Percentiles rank a stretch among this genome's conserved stretches.
These are phyloP conservation scores for Magnusiomyces fungicola DNA, from an alignment of 1,139 yeast species.

Conservation along the genomic window DNA sequence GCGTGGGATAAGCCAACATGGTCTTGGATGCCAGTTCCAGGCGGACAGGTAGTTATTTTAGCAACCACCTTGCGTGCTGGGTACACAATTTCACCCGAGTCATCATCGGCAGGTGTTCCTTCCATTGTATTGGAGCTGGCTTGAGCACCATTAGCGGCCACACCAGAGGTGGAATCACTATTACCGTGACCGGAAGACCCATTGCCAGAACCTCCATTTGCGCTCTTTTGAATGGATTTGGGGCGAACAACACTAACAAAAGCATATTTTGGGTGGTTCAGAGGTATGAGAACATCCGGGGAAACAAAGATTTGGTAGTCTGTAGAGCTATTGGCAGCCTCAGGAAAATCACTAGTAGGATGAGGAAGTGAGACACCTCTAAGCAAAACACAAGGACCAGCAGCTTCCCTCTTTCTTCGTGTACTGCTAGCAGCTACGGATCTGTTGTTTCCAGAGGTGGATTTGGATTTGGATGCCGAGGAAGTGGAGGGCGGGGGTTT, in stretches of 20 bases:
- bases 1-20: slow-evolving; percentile 51
- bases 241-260: slow-evolving; percentile 47
- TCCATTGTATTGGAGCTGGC: slow-evolving; percentile 35
- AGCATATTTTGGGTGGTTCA: slow-evolving; percentile 42
- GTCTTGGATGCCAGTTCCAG: slow-evolving; percentile 35
- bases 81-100: slow-evolving; percentile 13
- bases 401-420: slow-evolving; percentile 13
- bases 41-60: slow-evolving; percentile 36
- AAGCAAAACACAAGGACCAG: slow-evolving; percentile 39
- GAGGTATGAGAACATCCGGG: slow-evolving; percentile 31
- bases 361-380: slow-evolving; percentile 57
- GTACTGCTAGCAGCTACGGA: slow-evolving; percentile 21
- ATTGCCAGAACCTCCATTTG: neutral
- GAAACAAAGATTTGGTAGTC: slow-evolving; percentile 42
- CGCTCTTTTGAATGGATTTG: slow-evolving; percentile 16
- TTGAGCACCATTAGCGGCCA: neutral
- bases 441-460: slow-evolving; percentile 18
- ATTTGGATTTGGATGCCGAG: slow-evolving; percentile 4
- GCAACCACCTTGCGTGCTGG: slow-evolving; percentile 48
- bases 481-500: too few relatives aligned
- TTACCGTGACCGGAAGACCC: neutral
- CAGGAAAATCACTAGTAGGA: slow-evolving; percentile 14
- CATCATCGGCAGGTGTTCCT: slow-evolving; percentile 17
- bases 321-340: slow-evolving; percentile 11
- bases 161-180: slow-evolving; percentile 7